Base-by-base conservation (phyloP, 495 filamentous ascomycete species). In the Aspergillus indologenus region DNA sequence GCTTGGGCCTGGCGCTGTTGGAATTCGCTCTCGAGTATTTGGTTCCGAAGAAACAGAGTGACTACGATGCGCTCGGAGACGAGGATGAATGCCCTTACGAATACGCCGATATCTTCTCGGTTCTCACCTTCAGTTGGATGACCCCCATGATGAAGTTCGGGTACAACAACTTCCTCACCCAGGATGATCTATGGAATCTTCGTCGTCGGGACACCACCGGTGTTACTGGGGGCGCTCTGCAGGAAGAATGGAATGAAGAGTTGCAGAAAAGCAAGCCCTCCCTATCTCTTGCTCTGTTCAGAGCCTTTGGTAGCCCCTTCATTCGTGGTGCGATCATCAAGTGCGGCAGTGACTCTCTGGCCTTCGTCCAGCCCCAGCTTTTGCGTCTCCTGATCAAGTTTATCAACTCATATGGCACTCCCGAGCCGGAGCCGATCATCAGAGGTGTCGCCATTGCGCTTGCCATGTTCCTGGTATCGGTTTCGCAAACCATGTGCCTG, bases 121-220 rank as follows among this genome's bases (percentile, higher is more conserved):
- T 90, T 43, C 83, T 99, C 29, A 96, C 93, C 11, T 99, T 99
- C 70, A 85, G 89, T 57, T 99, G 95, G 95, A 96, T 99, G 91
- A 99, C 95, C 0, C 91, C 93, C 17, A 74, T 98, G 83, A 99
- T 99, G 95, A 91, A 87, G 65, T 86, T 87, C 74, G 95, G 95
- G 18, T 97, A 99, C 73, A 89, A 87, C 64, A 84, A 91, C 55
- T 99, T 82, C 68, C 80, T 99, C 53, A 96, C 91, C 5, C 93
- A 99, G 73, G 90, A 99, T 59, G 94, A 99, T 73, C 82, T 99
- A 48, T 99, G 94, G 94, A 93, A 89, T 63, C 81, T 99, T 43
- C 84, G 93, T 15, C 86, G 83, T 58, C 79, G 81, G 52, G 92
- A 97, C 71, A 89, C 86, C 5, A 95, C 94, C 22, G 81, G 82